Evolutionary conservation across 768 basidiomycete species (phyloP).

Genomic region (Lentinula sp.): DNA sequence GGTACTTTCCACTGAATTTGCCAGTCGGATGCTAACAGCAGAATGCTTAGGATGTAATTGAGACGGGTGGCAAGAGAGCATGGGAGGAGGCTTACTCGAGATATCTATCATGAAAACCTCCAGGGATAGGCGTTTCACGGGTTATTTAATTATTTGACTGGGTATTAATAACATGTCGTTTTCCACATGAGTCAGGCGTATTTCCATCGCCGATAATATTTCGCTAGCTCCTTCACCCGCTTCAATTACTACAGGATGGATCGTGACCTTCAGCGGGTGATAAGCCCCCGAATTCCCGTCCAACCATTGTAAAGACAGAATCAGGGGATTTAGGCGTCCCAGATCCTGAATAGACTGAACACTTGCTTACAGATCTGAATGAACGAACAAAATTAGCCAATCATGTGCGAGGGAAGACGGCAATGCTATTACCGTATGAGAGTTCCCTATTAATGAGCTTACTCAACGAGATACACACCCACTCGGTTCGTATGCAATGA

Average conservation of each 20-base stretch:
- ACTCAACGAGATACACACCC: too few species aligned
- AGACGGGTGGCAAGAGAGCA: slow-evolving; percentile 42
- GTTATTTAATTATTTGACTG: too few species aligned
- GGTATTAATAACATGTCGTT: not conserved
- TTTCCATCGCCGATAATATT: not conserved
- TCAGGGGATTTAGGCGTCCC: too few species aligned
- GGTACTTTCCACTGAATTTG: slow-evolving; percentile 9
- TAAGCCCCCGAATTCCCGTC: too few species aligned
- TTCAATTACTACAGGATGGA: too few species aligned
- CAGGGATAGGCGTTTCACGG: not conserved
- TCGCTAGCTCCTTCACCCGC: too few species aligned
- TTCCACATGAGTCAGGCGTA: not conserved
- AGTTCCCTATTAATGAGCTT: too few species aligned
- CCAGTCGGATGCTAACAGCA: not conserved
- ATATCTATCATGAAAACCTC: not conserved
- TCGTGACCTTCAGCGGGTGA: too few species aligned
- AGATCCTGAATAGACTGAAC: too few species aligned
- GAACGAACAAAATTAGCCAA: too few species aligned
- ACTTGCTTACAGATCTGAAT: too few species aligned
- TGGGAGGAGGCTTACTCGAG: slow-evolving; percentile 28
- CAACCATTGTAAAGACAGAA: too few species aligned
- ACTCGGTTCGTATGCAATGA: not conserved
- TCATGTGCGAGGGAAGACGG: not conserved
- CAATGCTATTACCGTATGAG: not conserved
- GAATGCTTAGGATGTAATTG: slow-evolving; percentile 41